Evolutionary conservation across 441 rosid species (phyloP), one percentile per base, ranked within the genome.

Genomic region (Pelargonium cotyledonis): DNA sequence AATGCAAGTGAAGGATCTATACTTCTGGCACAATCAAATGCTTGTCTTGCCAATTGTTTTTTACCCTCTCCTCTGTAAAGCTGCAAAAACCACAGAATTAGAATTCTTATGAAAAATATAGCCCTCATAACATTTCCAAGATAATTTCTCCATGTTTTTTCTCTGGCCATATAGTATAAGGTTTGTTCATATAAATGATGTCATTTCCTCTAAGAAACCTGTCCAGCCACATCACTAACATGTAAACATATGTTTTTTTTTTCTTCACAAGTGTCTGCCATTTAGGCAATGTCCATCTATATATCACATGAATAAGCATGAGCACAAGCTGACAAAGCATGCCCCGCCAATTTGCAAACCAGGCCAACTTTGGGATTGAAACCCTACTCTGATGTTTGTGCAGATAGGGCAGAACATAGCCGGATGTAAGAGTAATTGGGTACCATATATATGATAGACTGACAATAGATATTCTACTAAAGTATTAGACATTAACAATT

Each of bases 21-120:
- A 76, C 99, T 92, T 88, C 99, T 89, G 73, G 97, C 92, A 83
- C 80, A 85, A 73, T 95, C 98, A 83, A 92, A 90, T 80, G 99
- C 97, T 79, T 84, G 88, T 74, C 85, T 89, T 69, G 97, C 92
- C 73, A 95, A 67, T 74, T 80, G 85, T 83, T 81, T 83, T 73
- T 91, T 84, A 70, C 77, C 80, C 44, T 80, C 85, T 77, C 85
- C 85, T 77, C 96, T 82, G 76, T 85, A 92, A 68, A 95, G 80
- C 98, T 95, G 85, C 65, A 80, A 73, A 76, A 77, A 55, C n/a
- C 65, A 74, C 71, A 74, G 40, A 72, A 11, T 65, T 31, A 65
- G 62, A 31, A 60, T 68, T 38, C 0, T 44, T 16, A 8, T 7
- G 21, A 18, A 16, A 68, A 58, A n/a, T 47, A 57, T 29, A 21